Base-by-base conservation (phyloP, 257 asterid species). In the Gardenia jasminoides region DNA sequence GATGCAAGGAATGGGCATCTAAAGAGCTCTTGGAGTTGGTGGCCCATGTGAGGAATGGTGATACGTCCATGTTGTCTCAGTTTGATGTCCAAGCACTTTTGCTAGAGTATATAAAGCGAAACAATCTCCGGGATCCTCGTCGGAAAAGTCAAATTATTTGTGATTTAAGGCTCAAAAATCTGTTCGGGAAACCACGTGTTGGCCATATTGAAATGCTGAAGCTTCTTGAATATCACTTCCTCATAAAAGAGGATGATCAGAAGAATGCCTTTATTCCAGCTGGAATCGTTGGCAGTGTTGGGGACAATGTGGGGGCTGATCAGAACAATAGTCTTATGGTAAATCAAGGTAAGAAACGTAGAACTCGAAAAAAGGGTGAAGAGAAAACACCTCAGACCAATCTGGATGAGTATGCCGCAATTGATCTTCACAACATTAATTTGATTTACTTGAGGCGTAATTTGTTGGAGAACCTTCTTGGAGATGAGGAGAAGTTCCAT, bases 401-500 rank as follows among this genome's bases (percentile, higher is more conserved):
- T 83, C 82, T 90, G 67, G 86, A 87, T 59, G 97, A 90, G 58
- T 91, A 86, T 78, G 99, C 99, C 61, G 97, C 97, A 72, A 84
- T 96, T 89, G 93, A 96, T 85, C 86, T 85, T 78, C 95, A 93
- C 80, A 96, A 96, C 88, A 91, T 96, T 80, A 87, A 84, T 74
- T 85, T 96, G 90, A 87, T 96, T 67, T 96, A 88, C 85, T 84
- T 96, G 86, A 83, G 94, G 39, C 95, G 93, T 71, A 87, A 84
- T 81, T 76, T 96, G 88, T 79, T 92, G 88, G 99, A 92, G 89
- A 86, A 82, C 76, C 96, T 96, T 76, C 65, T 87, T 50, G 88
- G 78, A 20, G 96, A 91, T 77, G 87, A 33, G 82, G 93, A 86
- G 80, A 87, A 84, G 82, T 93, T 92, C 83, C 87, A 80, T 82